These are phyloP conservation scores for Pythium apleroticum DNA, from an alignment of 352 stramenopile species.

Conservation along the genomic window DNA sequence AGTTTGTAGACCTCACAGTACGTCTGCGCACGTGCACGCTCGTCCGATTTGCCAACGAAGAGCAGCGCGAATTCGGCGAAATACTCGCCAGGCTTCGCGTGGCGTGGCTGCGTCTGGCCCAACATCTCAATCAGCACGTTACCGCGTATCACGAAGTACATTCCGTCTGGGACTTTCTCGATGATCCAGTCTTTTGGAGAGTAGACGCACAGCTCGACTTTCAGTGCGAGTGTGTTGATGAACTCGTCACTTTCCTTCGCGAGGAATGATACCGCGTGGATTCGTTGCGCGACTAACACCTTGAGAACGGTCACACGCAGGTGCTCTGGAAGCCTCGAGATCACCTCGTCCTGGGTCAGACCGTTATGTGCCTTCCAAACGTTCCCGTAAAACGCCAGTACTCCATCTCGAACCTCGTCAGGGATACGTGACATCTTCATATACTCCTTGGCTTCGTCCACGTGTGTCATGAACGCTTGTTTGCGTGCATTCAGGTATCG, in stretches of 20 bases:
- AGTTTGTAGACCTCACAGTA: conserved; percentile 81
- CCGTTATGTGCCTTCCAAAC: conserved; percentile 53
- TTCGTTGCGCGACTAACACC: conserved; percentile 55
- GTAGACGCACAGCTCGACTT: conserved; percentile 48
- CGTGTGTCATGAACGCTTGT: conserved; percentile 65
- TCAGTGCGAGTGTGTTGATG: conserved; percentile 60
- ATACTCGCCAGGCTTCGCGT: conserved; percentile 49
- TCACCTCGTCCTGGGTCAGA: conserved; percentile 43
- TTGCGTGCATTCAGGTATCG: conserved; percentile 52
- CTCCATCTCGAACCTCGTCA: conserved; percentile 50
- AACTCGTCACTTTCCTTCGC: conserved; percentile 69
- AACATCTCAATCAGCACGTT: conserved; percentile 43
- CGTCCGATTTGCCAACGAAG: conserved; percentile 39
- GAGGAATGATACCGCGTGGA: conserved; percentile 60
- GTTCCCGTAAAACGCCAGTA: conserved; percentile 63
- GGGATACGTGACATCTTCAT: conserved; percentile 70
- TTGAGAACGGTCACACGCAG: conserved; percentile 55
- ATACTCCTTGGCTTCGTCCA: conserved; percentile 73
- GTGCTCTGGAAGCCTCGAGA: conserved; percentile 55
- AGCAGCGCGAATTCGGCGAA: conserved; percentile 59
- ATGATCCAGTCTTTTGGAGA: conserved; percentile 78
- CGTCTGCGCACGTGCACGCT: conserved; percentile 58
- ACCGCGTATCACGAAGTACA: conserved; percentile 66
- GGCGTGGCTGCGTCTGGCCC: conserved; percentile 30
- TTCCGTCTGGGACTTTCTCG: conserved; percentile 56